A percentile compares a stretch with the other conserved stretches of the same genome.
Evolutionary conservation across 2,329 filamentous ascomycete genomes (phyloP).

Genomic region (Fusarium floridanum): DNA sequence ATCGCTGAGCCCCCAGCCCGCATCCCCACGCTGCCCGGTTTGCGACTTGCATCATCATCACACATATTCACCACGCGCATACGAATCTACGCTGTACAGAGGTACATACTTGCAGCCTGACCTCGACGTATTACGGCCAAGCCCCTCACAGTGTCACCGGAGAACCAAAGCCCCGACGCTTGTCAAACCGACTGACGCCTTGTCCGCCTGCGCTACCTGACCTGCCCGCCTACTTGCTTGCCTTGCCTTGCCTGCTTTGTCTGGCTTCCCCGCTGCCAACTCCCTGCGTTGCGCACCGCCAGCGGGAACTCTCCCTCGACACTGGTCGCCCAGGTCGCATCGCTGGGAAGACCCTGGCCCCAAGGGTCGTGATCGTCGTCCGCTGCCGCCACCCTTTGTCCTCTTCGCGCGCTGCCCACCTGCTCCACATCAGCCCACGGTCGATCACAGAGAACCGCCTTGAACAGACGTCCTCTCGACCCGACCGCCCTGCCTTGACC

Average conservation of each 20-base stretch:
- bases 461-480: constrained; percentile 9
- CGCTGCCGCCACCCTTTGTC: constrained; percentile 41
- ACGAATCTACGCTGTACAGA: constrained; percentile 12
- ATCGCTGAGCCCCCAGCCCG: constrained; percentile 29
- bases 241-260: constrained; percentile 11
- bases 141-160: constrained; percentile 43
- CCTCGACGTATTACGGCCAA: constrained; percentile 32
- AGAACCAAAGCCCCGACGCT: constrained; percentile 1
- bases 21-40: constrained; percentile 31
- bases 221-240: constrained; percentile 25
- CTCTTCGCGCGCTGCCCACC: constrained; percentile 36
- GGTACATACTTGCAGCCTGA: constrained; percentile 24
- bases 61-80: constrained; percentile 24
- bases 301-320: constrained; percentile 12
- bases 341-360: constrained; percentile 41
- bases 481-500: constrained; percentile 40
- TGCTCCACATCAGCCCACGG: constrained; percentile 48
- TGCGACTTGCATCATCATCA: constrained; percentile 27
- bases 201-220: constrained; percentile 5
- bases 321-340: constrained; percentile 17
- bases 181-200: constrained; percentile 22
- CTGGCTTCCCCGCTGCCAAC: constrained; percentile 35
- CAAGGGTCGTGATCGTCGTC: constrained; percentile 43
- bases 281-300: constrained; percentile 29
- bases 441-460: constrained; percentile 42